Evolutionary conservation across 352 stramenopile species (phyloP), one percentile per base, ranked within the genome.

Genomic region (Phytopythium helicoides): DNA sequence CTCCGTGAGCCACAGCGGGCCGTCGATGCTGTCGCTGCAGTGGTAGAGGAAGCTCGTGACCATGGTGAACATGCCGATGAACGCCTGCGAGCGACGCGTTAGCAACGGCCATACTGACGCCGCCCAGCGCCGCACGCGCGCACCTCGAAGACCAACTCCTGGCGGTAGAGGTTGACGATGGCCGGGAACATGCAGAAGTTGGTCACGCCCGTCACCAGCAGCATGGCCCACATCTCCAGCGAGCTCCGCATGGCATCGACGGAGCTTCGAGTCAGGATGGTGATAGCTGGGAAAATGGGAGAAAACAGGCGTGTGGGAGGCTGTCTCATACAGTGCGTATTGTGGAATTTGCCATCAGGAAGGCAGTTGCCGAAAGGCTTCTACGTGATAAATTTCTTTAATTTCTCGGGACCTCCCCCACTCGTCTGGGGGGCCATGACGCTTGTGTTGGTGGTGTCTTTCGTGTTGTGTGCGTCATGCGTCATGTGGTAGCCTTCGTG

Each of bases 331-430:
- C n/a, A n/a, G n/a, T n/a, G n/a, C n/a, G n/a, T n/a, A n/a, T n/a
- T n/a, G n/a, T n/a, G n/a, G n/a, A n/a, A n/a, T 4, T 14, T n/a
- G 0, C 0, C 0, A 25, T 34, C 9, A 0, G 0, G 6, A 9
- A 3, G n/a, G 4, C 19, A 49, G 51, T 82, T 57, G 74, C 66
- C 76, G 79, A 89, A 89, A 89, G 76, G 72, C 60, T 71, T 64
- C 61, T 79, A 85, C 76, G 79, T 89, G 75, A 87, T 85, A 86
- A 84, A 86, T 86, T 89, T 87, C 72, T 86, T 86, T 85, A 89
- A 89, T 89, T 89, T 89, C 71, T 89, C 73, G 79, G 65, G 76
- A 83, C 58, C 40, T 78, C 69, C 76, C 73, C 62, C 59, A 66
- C 23, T 36, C 51, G 22, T 31, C 68, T 63, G 68, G 70, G 73